phyloP scores from a whole-genome alignment of 176 grass and related monocot genomes.

The Aegilops tauschii region DNA sequence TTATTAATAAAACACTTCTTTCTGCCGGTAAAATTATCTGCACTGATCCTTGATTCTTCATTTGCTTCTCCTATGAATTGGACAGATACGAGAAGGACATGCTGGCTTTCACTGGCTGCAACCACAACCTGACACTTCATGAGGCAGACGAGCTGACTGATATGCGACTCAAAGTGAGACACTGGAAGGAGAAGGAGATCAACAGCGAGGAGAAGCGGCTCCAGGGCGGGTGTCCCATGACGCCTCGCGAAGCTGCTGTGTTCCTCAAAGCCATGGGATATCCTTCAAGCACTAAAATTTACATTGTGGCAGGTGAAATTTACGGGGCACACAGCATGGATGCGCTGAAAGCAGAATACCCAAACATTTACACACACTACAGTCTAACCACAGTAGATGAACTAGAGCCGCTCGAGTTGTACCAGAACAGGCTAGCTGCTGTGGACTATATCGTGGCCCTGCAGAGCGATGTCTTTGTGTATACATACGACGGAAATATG shows the following conservation, averaged over 20 bases:
- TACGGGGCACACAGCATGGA: constrained; percentile 61
- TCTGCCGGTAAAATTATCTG: background rate
- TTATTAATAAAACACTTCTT: background rate
- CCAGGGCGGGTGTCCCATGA: constrained; percentile 72
- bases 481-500: constrained; percentile 89
- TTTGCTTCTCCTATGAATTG: background rate
- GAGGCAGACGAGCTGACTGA: constrained; percentile 55
- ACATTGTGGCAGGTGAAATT: constrained; percentile 69
- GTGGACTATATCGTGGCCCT: constrained; percentile 70
- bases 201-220: constrained; percentile 55
- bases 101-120: constrained; percentile 75
- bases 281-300: constrained; percentile 60
- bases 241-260: constrained; percentile 61
- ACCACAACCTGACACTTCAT: constrained; percentile 47
- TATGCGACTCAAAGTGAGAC: constrained; percentile 57
- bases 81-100: constrained; percentile 87
- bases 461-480: constrained; percentile 63
- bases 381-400: constrained; percentile 56
- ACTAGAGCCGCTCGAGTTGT: constrained; percentile 45
- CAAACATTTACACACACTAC: constrained; percentile 71
- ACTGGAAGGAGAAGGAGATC: constrained; percentile 85
- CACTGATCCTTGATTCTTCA: background rate
- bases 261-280: constrained; percentile 83
- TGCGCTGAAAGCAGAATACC: constrained; percentile 50
- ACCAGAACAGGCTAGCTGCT: constrained; percentile 73